Base-by-base conservation (phyloP, 305 asterid species). In the Fraxinus sp. region DNA sequence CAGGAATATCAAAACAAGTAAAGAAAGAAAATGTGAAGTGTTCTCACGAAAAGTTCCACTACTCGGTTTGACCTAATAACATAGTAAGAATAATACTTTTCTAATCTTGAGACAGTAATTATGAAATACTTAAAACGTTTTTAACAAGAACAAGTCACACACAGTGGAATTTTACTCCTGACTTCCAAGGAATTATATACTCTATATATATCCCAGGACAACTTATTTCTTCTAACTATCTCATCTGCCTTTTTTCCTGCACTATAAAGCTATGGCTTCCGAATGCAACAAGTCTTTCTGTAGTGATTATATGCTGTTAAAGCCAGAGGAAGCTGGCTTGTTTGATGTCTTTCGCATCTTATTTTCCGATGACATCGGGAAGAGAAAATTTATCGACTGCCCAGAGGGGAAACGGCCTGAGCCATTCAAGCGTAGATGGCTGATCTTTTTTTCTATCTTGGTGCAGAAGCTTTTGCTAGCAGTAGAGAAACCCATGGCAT, bases 301-400 rank as follows among this genome's bases (percentile, higher is more conserved):
- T 26, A 81, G 84, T 77, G 70, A 85, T 81, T 90, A 89, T 81
- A 86, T 90, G 92, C 84, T 89, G 4, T 81, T 90, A 43, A 88
- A 84, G 36, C 84, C 89, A 0, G 89, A 89, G 66, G 88, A 87
- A n/a, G 91, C 92, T 0, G 62, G 84, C 7, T 73, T 88, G 3
- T 0, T 75, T 3, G 94, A 91, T 11, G 77, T 91, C 0, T 37
- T 64, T 3, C 86, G 86, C 68, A 64, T 91, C 30, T 76, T 89
- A 39, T 85, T 88, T 57, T 91, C 89, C 3, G 70, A 83, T 22
- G 83, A 91, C n/a, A 5, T 91, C 0, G 78, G 33, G 0, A 83
- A 86, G 3, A 75, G 91, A 80, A 81, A 79, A 20, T 90, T 89
- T 18, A 79, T 90, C 75, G 90, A 89, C n/a, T 87, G 90, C 30